phyloP scores from a whole-genome alignment of 2,329 filamentous ascomycete species.

The Akanthomyces dipterigenus region DNA sequence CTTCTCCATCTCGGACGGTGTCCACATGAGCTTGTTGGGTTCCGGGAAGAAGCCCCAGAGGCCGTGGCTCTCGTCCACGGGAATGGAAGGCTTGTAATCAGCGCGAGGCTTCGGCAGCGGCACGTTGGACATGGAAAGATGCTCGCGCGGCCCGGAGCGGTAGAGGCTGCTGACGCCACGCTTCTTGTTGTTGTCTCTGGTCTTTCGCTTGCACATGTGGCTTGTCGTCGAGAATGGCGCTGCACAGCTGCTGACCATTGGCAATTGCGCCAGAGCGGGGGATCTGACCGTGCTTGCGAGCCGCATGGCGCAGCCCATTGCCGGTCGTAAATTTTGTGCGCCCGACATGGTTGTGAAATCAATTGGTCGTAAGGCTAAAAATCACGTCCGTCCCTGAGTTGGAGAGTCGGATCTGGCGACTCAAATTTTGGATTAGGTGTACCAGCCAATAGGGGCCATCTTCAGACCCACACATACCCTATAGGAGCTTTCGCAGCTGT shows the following conservation, averaged over 20 bases:
- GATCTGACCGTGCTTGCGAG: background rate
- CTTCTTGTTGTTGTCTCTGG: conserved; percentile 68
- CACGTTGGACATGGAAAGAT: conserved; percentile 65
- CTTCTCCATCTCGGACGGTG: conserved; percentile 61
- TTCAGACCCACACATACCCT: conserved; percentile 5
- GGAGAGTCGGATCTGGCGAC: background rate
- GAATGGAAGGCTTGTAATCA: conserved; percentile 50
- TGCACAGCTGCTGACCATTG: background rate
- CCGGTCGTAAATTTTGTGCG: conserved; percentile 3
- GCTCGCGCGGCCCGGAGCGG: conserved; percentile 66
- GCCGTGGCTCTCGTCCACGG: conserved; percentile 69
- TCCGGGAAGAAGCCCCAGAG: conserved; percentile 88
- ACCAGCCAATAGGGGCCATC: conserved; percentile 6
- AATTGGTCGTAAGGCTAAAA: background rate
- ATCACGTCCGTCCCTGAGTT: conserved; percentile 3
- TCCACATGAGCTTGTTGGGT: conserved; percentile 59
- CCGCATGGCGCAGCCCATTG: conserved; percentile 6
- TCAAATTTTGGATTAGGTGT: conserved; percentile 5
- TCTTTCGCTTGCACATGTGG: conserved; percentile 42
- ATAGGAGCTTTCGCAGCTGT: background rate
- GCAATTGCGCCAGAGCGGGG: background rate
- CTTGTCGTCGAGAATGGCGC: conserved; percentile 49
- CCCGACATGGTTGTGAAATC: conserved; percentile 7
- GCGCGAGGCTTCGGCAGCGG: conserved; percentile 65
- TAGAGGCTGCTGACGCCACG: conserved; percentile 79